A percentile compares a stretch with the other conserved stretches of the same genome.
Conservation (phyloP, 1,139 yeast genomes). For the Magnusiomyces ingens region DNA sequence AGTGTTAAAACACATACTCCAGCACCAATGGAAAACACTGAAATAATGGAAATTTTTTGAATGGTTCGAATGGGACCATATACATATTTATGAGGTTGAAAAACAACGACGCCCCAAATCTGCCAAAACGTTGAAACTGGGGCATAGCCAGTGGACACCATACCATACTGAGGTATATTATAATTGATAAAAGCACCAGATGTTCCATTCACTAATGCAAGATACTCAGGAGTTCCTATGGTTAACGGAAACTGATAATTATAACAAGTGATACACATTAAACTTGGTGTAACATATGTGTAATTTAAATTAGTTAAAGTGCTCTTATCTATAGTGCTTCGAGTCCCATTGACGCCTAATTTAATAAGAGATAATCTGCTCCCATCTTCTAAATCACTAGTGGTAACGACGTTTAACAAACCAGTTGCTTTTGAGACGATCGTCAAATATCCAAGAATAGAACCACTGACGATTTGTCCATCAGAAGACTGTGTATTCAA, state of each 20-base stretch:
- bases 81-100: slow-evolving; percentile 55
- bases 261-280: slow-evolving; percentile 16
- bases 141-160: slow-evolving; percentile 65
- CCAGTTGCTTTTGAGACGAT: slow-evolving; percentile 56
- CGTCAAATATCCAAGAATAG: slow-evolving; percentile 54
- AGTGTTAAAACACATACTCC: slow-evolving; percentile 71
- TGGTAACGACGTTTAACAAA: slow-evolving; percentile 45
- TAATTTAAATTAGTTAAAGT: slow-evolving; percentile 13
- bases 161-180: slow-evolving; percentile 35
- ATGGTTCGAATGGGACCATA: slow-evolving; percentile 58
- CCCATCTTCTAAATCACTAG: slow-evolving; percentile 35
- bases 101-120: slow-evolving; percentile 67
- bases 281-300: slow-evolving; percentile 20
- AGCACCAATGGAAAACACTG: slow-evolving; percentile 72
- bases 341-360: slow-evolving; percentile 16
- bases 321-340: slow-evolving; percentile 5
- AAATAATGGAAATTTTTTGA: slow-evolving; percentile 66
- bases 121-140: slow-evolving; percentile 44
- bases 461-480: neutral
- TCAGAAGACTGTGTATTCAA: slow-evolving; percentile 11
- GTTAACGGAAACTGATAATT: slow-evolving; percentile 18
- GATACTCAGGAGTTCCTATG: slow-evolving; percentile 14
- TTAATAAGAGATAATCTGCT: slow-evolving; percentile 31
- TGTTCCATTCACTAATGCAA: slow-evolving; percentile 34
- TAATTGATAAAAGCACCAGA: slow-evolving; percentile 49